Base-by-base conservation (phyloP, 177 flowering plant species). In the Vitis hybrid region DNA sequence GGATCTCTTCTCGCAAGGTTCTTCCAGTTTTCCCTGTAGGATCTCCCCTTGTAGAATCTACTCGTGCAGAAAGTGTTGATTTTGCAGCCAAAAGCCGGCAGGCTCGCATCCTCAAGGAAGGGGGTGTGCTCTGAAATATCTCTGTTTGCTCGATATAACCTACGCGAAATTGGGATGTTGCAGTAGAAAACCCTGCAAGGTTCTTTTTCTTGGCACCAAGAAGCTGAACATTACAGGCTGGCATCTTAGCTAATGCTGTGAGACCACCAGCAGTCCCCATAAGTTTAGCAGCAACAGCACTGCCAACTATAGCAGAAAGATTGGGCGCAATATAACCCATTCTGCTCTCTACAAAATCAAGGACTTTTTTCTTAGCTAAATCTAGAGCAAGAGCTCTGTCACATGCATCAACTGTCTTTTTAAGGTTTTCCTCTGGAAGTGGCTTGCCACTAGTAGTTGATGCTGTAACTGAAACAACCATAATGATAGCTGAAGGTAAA, bases 201-300 rank as follows among this genome's bases (percentile, higher is more conserved):
- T 81, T 95, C 84, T 91, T 95, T 73, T 63, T 95, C 82, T 91
- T 95, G 18, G 90, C 92, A 66, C 99, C 97, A 73, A 95, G 96
- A 81, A 91, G 90, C 81, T 93, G 99, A 74, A 95, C 96, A 78
- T 95, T 93, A 78, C 99, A 95, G 67, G 99, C 97, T 38, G 99
- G 99, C 95, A 93, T 95, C 86, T 93, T 93, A 10, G 98, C 96
- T 64, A 95, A 73, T 18, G 97, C 77, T 5, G 88, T 77, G 17
- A 95, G 84, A 51, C 99, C 99, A 71, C 99, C 97, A 71, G 99
- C 99, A 56, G 97, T 93, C 17, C 97, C 98, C 95, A 93, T 93
- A 14, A 95, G 86, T 76, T 95, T 95, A 17, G 99, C 99, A 8
- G 98, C 99, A 83, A 95, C 99, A 64, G 97, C 97, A 86, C 91